These are phyloP conservation scores for Eucalyptus paniculata DNA, from an alignment of 345 rosid species.

Conservation along the genomic window DNA sequence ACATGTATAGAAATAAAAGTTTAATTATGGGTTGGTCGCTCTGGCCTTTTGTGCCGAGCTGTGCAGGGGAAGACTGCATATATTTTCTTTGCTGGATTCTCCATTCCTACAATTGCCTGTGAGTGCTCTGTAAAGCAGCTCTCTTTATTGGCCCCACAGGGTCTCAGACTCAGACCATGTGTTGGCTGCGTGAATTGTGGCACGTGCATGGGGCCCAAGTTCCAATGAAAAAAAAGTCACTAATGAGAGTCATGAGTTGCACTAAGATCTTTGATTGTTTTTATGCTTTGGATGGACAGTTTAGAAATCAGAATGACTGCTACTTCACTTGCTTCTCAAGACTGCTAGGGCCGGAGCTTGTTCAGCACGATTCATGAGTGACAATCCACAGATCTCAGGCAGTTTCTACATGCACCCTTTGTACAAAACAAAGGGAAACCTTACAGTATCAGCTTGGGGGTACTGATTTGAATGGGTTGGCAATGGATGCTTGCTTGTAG, in stretches of 20 bases:
- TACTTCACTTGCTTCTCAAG: background rate
- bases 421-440: background rate
- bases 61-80: background rate
- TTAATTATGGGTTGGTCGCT: background rate
- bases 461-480: background rate
- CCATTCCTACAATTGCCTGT: background rate
- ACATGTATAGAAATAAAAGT: constrained; percentile 10
- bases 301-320: background rate
- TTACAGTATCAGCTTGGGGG: background rate
- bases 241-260: background rate
- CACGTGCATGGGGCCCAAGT: background rate
- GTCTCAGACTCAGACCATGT: background rate
- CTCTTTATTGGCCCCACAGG: background rate
- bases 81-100: background rate
- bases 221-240: background rate
- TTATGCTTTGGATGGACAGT: background rate
- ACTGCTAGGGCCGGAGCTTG: background rate
- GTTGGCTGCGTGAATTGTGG: background rate
- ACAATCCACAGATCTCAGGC: background rate
- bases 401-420: background rate
- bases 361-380: background rate
- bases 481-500: background rate
- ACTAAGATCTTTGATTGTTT: background rate
- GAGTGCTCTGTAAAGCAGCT: background rate
- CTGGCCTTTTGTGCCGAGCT: background rate